Evolutionary conservation across 139 green algal genomes (phyloP).

Genomic region (Edaphochlamys debaryana): DNA sequence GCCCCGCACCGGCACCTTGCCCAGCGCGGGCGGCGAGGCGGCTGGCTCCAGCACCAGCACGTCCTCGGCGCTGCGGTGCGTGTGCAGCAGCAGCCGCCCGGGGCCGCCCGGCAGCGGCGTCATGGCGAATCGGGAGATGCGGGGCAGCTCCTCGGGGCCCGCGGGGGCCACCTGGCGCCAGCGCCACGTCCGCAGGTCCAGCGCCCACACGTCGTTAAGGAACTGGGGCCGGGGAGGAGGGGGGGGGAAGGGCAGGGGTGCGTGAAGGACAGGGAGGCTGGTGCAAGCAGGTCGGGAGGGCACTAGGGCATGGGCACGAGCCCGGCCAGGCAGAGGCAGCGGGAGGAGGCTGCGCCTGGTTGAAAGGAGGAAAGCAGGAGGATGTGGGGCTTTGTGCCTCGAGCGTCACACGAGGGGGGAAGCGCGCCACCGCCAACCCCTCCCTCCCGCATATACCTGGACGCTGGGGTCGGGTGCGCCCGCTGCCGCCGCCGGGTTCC

Average conservation of each 20-base stretch:
- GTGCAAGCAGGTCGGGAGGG: no score
- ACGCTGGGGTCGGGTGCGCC: background rate
- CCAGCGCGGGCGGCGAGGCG: background rate
- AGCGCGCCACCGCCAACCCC: no score
- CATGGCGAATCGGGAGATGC: slow-evolving; percentile 27
- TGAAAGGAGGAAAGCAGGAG: no score
- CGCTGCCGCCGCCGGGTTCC: background rate
- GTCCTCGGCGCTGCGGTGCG: background rate
- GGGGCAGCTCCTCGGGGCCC: slow-evolving; percentile 10
- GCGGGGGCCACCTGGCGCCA: slow-evolving; percentile 3
- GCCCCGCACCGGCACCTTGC: background rate
- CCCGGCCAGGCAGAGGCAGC: no score
- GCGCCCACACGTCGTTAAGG: slow-evolving; percentile 36
- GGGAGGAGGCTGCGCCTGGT: no score
- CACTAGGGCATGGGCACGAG: no score
- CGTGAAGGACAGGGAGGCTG: no score
- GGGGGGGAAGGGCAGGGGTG: background rate
- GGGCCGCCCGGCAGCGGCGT: background rate
- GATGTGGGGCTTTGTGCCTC: no score
- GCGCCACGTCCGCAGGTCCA: slow-evolving; percentile 3
- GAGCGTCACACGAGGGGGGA: no score
- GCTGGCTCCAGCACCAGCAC: background rate
- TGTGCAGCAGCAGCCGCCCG: background rate
- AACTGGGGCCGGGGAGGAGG: background rate
- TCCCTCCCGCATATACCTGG: background rate